These are phyloP conservation scores for Pontederia paniculata DNA, from an alignment of 176 grass and related monocot species.

Conservation along the genomic window DNA sequence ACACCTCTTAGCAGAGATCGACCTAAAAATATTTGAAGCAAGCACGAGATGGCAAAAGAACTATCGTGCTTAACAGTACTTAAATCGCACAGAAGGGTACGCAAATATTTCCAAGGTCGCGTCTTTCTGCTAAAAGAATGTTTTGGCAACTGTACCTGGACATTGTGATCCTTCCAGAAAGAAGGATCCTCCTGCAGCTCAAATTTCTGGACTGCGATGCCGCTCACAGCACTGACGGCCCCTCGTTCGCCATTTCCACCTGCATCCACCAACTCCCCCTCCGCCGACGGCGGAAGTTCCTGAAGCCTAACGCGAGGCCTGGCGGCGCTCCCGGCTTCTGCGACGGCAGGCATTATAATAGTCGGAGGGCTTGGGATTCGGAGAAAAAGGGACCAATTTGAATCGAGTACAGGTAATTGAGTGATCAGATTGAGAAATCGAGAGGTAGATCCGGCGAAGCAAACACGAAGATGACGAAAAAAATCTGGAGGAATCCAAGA, in stretches of 20 bases:
- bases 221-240: neutral
- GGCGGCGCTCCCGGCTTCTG: slow-evolving; percentile 4
- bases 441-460: too few species aligned
- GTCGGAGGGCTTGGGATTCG: neutral
- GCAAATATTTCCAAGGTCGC: neutral
- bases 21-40: too few species aligned
- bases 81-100: too few species aligned
- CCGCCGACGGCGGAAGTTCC: neutral
- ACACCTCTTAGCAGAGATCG: too few species aligned
- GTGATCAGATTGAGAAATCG: too few species aligned
- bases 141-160: slow-evolving; percentile 36
- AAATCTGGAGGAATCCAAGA: neutral
- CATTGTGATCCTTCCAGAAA: slow-evolving; percentile 93
- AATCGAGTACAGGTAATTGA: too few species aligned
- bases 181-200: slow-evolving; percentile 78
- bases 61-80: too few species aligned
- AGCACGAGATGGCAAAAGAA: too few species aligned
- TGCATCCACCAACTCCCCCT: neutral
- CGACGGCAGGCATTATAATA: neutral
- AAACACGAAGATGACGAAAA: too few species aligned
- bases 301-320: slow-evolving; percentile 8
- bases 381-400: too few species aligned
- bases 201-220: slow-evolving; percentile 19
- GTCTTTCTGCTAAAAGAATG: neutral
- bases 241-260: neutral